A percentile compares a stretch with the other conserved stretches of the same genome.
Evolutionary conservation across 768 basidiomycete species (phyloP).

Genomic region (Agaricus sinodeliciosus): DNA sequence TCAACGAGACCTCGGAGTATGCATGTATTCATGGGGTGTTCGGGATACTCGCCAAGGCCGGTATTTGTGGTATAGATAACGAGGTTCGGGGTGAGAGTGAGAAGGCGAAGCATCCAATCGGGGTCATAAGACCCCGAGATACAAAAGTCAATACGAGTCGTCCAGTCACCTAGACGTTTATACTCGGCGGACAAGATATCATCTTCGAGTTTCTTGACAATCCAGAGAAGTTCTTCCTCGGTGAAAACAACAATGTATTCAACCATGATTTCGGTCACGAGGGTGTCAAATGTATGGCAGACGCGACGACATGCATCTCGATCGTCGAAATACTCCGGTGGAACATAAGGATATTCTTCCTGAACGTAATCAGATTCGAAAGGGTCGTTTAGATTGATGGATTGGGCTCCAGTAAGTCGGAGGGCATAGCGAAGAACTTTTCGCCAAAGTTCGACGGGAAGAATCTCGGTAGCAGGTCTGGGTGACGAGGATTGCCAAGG

Average conservation of each 20-base stretch:
- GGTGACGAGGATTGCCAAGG: slow-evolving; percentile 13
- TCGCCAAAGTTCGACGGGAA: slow-evolving; percentile 23
- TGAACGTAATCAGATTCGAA: slow-evolving; percentile 26
- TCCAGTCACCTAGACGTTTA: slow-evolving; percentile 29
- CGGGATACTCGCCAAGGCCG: slow-evolving; percentile 13
- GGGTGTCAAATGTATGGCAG: slow-evolving; percentile 28
- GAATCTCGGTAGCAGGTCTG: slow-evolving; percentile 26
- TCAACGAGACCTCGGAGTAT: slow-evolving; percentile 27
- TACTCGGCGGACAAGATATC: slow-evolving; percentile 15
- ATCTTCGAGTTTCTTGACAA: slow-evolving; percentile 29
- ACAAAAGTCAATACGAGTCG: slow-evolving; percentile 35
- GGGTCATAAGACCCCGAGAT: slow-evolving; percentile 25
- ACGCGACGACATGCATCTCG: slow-evolving; percentile 27
- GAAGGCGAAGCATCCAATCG: slow-evolving; percentile 26
- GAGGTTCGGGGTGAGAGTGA: slow-evolving; percentile 36
- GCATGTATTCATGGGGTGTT: slow-evolving; percentile 20
- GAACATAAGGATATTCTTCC: slow-evolving; percentile 23
- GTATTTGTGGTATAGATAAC: slow-evolving; percentile 37
- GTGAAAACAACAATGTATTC: slow-evolving; percentile 35
- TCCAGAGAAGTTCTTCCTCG: slow-evolving; percentile 24
- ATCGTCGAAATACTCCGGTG: slow-evolving; percentile 23
- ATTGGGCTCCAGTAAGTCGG: slow-evolving; percentile 25
- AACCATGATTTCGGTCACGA: slow-evolving; percentile 30
- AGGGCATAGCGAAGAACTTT: slow-evolving; percentile 29
- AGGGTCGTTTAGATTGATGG: slow-evolving; percentile 31